These are phyloP conservation scores for Neoboletus brunneissimus DNA, from an alignment of 768 basidiomycete species.

Conservation along the genomic window DNA sequence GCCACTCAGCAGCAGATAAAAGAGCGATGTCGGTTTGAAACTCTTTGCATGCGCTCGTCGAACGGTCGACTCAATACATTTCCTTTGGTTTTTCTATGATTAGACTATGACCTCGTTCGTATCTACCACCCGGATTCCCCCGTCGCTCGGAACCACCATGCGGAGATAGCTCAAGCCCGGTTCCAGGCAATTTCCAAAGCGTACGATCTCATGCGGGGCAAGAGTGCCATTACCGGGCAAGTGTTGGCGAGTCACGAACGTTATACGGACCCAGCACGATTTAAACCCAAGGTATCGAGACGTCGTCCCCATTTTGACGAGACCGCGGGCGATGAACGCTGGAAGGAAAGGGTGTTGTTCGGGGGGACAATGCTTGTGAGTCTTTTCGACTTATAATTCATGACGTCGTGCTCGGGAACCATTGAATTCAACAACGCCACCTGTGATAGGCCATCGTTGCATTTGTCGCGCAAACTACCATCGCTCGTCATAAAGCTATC, in stretches of 20 bases:
- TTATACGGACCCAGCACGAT: constrained; percentile 38
- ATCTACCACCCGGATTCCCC: constrained; percentile 77
- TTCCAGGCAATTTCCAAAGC: constrained; percentile 70
- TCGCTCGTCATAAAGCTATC: constrained; percentile 33
- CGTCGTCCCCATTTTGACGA: constrained; percentile 51
- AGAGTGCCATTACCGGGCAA: constrained; percentile 28
- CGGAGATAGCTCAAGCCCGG: constrained; percentile 55
- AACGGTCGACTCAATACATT: neutral
- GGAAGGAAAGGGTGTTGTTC: constrained; percentile 63
- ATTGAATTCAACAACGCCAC: neutral
- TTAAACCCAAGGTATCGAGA: constrained; percentile 36
- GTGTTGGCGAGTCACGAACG: constrained; percentile 14
- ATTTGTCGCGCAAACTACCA: constrained; percentile 34
- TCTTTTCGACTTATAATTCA: neutral
- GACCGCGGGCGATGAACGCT: constrained; percentile 49
- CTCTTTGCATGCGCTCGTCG: neutral
- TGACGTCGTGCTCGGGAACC: neutral
- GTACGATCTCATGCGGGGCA: constrained; percentile 62
- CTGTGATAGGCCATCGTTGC: constrained; percentile 31
- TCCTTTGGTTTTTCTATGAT: neutral
- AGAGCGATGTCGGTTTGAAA: constrained; percentile 46
- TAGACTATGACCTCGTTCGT: constrained; percentile 78
- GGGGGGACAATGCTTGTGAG: constrained; percentile 52
- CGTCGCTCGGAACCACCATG: constrained; percentile 38
- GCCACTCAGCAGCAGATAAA: constrained; percentile 56